These are phyloP conservation scores for Noccaea bulbosa DNA, from an alignment of 345 rosid species.

Conservation along the genomic window DNA sequence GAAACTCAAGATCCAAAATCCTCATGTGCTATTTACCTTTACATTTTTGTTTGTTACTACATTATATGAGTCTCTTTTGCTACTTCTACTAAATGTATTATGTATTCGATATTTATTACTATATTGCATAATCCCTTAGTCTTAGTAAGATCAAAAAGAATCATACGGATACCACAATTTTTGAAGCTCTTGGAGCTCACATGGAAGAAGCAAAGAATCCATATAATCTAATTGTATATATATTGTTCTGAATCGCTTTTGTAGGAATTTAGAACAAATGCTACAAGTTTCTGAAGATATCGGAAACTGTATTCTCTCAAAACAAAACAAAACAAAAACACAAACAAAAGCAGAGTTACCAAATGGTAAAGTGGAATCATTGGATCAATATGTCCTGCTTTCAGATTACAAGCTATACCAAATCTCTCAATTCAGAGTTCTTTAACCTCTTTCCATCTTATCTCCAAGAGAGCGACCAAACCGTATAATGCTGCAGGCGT, in stretches of 20 bases:
- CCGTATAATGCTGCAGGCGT: constrained; percentile 8
- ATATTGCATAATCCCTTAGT: background rate
- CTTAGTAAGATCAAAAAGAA: background rate
- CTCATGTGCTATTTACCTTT: background rate
- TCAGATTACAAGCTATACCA: constrained; percentile 32
- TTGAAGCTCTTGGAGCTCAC: no score
- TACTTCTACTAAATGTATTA: constrained; percentile 15
- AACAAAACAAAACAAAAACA: background rate
- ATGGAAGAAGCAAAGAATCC: background rate
- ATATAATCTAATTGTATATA: constrained; percentile 13
- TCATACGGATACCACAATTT: background rate
- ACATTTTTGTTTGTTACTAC: constrained; percentile 16
- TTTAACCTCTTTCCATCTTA: constrained; percentile 10
- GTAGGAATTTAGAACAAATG: constrained; percentile 17
- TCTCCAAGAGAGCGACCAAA: constrained; percentile 11
- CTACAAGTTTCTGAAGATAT: constrained; percentile 22
- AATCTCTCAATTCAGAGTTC: constrained; percentile 19
- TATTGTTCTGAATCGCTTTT: constrained; percentile 24
- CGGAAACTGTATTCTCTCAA: constrained; percentile 16
- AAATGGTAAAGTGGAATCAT: background rate
- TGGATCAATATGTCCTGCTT: constrained; percentile 20
- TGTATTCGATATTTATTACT: constrained; percentile 16
- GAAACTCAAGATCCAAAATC: constrained; percentile 14
- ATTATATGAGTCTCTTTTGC: background rate
- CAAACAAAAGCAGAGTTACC: constrained; percentile 21